Conservation (phyloP, 2,329 filamentous ascomycete genomes). For the Colletotrichum sublineola region DNA sequence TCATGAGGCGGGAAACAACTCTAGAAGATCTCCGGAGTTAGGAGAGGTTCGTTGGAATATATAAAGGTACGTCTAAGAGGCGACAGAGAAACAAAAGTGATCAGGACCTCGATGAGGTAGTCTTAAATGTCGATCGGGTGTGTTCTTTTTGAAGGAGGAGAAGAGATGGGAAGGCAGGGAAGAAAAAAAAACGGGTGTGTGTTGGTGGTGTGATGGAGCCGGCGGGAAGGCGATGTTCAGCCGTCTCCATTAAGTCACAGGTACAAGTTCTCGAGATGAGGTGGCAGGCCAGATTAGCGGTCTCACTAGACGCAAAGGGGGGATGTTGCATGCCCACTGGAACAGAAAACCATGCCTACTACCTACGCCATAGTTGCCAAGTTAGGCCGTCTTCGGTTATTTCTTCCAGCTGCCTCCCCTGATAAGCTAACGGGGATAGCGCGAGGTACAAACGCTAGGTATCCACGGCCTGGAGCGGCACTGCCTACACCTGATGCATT, state of each 20-base stretch:
- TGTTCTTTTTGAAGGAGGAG: conserved; percentile 33
- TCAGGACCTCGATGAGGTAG: conserved; percentile 35
- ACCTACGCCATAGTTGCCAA: conserved; percentile 39
- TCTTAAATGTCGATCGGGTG: conserved; percentile 29
- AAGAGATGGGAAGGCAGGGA: conserved; percentile 40
- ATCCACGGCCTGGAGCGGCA: conserved; percentile 15
- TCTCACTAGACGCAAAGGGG: conserved; percentile 5
- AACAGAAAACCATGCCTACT: not conserved
- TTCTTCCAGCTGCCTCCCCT: conserved; percentile 33
- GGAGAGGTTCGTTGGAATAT: conserved; percentile 31
- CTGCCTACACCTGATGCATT: not conserved
- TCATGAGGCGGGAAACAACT: conserved; percentile 49
- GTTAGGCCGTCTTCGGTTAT: conserved; percentile 9
- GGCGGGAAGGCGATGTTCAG: conserved; percentile 30
- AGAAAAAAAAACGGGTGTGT: conserved; percentile 31
- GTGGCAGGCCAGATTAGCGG: conserved; percentile 37
- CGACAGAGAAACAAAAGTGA: conserved; percentile 12
- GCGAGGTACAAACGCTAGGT: conserved; percentile 37
- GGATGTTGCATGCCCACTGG: conserved; percentile 23
- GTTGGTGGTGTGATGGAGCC: conserved; percentile 40
- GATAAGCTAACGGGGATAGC: conserved; percentile 28
- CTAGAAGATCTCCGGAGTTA: conserved; percentile 28
- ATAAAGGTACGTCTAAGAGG: conserved; percentile 33
- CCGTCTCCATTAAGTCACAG: conserved; percentile 28
- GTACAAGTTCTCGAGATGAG: conserved; percentile 23